Base-by-base conservation (phyloP, 1,284 basidiomycete species). In the Cryptococcus floricola region DNA sequence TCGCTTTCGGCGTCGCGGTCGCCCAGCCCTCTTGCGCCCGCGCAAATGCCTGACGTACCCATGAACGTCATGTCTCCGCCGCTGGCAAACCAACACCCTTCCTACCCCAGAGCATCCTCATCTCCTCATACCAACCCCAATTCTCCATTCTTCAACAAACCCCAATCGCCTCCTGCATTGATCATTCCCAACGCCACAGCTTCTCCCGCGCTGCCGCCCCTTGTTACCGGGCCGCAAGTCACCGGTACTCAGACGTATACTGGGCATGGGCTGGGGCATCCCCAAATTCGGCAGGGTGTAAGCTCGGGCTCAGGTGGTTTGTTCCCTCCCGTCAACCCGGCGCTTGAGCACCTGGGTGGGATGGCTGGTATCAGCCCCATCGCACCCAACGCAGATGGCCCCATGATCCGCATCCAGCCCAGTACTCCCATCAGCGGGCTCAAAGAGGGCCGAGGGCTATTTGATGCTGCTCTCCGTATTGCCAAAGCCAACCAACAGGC, bases 391-490 rank as follows among this genome's bases (percentile, higher is more conserved):
- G 70, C 70, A 2, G 76, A 75, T 52, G 75, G 75, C 3, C 77
- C 76, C 6, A 73, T 73, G 67, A 78, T 78, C 60, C 73, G 68
- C 50, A 71, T 78, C n/a, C 75, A 77, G 52, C 77, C 77, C 1
- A 76, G 73, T 52, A 78, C 77, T 10, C 77, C 77, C 1, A 77
- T 76, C 46, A 74, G 71, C 43, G 76, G 73, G 8, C 48, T 76
- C 47, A 73, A 70, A 46, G 75, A 75, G 27, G 67, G 66, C 7
- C 54, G 67, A 45, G 74, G 76, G 1, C 58, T 76, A 4, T 77
- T 74, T 56, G 76, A 76, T 47, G 67, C 66, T 18, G 73, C 70
- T 4, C 58, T 75, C 4, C 63, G 70, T 38, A 66, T 68, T 9
- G 71, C 66, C 16, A 58, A 57, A 9, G 57, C 60, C 16, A 49